Percentiles rank a stretch among this genome's conserved stretches.
These are phyloP conservation scores for Hawksworthiomyces lignivorus DNA, from an alignment of 2,329 filamentous ascomycete genomes.

Conservation along the genomic window DNA sequence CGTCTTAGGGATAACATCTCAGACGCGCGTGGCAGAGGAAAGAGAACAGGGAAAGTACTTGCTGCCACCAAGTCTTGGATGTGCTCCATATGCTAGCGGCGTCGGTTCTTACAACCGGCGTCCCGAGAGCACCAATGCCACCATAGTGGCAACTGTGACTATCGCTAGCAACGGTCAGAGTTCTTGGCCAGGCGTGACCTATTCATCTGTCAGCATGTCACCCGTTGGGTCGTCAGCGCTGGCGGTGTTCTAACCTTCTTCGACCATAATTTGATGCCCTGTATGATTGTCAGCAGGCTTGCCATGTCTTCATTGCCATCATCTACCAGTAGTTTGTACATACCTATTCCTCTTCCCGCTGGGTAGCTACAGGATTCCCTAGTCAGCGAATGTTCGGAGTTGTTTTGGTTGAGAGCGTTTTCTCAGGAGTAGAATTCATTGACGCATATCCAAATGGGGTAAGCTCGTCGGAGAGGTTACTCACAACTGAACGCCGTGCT, in stretches of 20 bases:
- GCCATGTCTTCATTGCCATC: too few species aligned
- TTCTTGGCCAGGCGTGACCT: constrained; percentile 67
- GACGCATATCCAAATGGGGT: too few species aligned
- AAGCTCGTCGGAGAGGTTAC: too few species aligned
- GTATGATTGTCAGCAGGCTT: too few species aligned
- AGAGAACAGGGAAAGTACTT: too few species aligned
- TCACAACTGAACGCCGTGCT: constrained; percentile 65
- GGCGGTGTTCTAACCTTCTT: constrained; percentile 51
- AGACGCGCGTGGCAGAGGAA: too few species aligned
- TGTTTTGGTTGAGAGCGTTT: background rate
- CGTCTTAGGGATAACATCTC: too few species aligned
- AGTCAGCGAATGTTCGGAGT: constrained; percentile 1
- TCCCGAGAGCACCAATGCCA: constrained; percentile 68
- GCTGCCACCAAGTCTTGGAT: constrained; percentile 77
- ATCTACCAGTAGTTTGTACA: too few species aligned
- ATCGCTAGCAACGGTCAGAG: constrained; percentile 71
- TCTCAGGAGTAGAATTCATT: too few species aligned
- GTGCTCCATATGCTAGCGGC: constrained; percentile 83
- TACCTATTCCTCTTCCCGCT: constrained; percentile 29
- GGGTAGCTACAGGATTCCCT: constrained; percentile 43
- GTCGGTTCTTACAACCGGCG: constrained; percentile 78
- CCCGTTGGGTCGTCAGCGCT: too few species aligned
- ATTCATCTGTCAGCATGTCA: too few species aligned
- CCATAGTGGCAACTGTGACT: constrained; percentile 79
- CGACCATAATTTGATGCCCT: constrained; percentile 89